Evolutionary conservation across 306 rosid species (phyloP), one percentile per base, ranked within the genome.

Genomic region (Quercus rubra): DNA sequence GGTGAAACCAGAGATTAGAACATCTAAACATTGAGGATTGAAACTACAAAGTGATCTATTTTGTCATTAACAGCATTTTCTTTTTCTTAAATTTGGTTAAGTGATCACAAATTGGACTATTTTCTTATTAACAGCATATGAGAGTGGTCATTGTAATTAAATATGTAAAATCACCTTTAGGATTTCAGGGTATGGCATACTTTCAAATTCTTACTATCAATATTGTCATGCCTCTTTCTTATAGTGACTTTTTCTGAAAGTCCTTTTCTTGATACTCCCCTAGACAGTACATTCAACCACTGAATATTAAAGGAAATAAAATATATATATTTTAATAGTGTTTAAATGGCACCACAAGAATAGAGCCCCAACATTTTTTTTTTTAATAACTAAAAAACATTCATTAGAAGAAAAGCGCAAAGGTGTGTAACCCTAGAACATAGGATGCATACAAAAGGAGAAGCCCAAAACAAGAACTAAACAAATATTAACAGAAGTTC

Each of bases 1-100:
- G 79, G 70, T 62, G 83, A 71, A 82, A 73, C 33, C 43, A 79
- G 64, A 88, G 38, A 31, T 72, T 72, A 81, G 71, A 70, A 82
- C n/a, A 64, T 71, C 71, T 8, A 54, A 41, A 43, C 51, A 70
- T 55, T 30, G 35, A 70, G 61, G 49, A 71, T 33, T 71, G 31
- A 59, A 51, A 54, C 72, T 35, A 19, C 52, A 35, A 38, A 8
- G 1, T 12, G 18, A 7, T 35, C 52, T 35, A 68, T 10, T 33
- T 35, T 68, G 7, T 19, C 6, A 68, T 33, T 35, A n/a, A 68
- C 2, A 35, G 52, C 52, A 33, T 19, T 68, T 35, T n/a, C 15
- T 68, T 68, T 33, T 33, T 35, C 15, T 68, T 3, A 8, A 33
- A 19, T 14, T 33, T 15, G 17, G 19, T 58, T 3, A n/a, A 58